Conservation (phyloP, 768 basidiomycete genomes). For the Tylopilus intermedius region DNA sequence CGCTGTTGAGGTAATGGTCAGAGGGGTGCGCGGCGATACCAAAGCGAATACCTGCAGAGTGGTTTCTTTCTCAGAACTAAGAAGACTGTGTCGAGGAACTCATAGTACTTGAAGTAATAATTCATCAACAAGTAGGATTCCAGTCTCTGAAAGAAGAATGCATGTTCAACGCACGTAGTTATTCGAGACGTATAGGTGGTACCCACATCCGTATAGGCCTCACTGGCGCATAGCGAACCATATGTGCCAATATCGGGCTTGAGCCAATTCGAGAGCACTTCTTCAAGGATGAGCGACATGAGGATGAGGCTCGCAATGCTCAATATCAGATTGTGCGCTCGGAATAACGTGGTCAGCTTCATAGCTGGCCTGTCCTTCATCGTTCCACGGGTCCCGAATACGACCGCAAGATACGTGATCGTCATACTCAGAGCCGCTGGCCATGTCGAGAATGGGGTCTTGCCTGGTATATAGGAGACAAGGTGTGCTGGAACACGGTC, state of each 20-base stretch:
- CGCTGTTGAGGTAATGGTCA: constrained; percentile 40
- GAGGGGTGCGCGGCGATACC: not conserved
- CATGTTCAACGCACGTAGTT: not conserved
- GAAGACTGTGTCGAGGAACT: constrained; percentile 92
- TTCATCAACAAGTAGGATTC: constrained; percentile 96
- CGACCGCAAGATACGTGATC: constrained; percentile 72
- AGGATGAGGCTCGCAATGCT: constrained; percentile 75
- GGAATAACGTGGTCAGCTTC: constrained; percentile 75
- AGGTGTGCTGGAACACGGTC: constrained; percentile 53
- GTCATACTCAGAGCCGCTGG: constrained; percentile 64
- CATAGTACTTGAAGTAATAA: constrained; percentile 92
- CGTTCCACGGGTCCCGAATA: constrained; percentile 75
- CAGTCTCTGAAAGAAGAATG: constrained; percentile 49
- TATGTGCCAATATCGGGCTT: constrained; percentile 72
- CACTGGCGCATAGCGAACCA: constrained; percentile 64
- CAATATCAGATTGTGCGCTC: constrained; percentile 82
- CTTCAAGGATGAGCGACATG: constrained; percentile 79
- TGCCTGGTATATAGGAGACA: constrained; percentile 63
- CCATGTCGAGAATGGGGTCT: constrained; percentile 75
- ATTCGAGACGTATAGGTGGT: not conserved
- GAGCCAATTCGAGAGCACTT: constrained; percentile 74
- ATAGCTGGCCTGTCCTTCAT: constrained; percentile 74
- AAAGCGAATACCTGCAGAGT: constrained; percentile 52
- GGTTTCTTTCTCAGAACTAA: constrained; percentile 97
- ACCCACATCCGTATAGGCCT: constrained; percentile 82